These are phyloP conservation scores for Penicillium sp. DNA, from an alignment of 2,329 filamentous ascomycete genomes.

Conservation along the genomic window DNA sequence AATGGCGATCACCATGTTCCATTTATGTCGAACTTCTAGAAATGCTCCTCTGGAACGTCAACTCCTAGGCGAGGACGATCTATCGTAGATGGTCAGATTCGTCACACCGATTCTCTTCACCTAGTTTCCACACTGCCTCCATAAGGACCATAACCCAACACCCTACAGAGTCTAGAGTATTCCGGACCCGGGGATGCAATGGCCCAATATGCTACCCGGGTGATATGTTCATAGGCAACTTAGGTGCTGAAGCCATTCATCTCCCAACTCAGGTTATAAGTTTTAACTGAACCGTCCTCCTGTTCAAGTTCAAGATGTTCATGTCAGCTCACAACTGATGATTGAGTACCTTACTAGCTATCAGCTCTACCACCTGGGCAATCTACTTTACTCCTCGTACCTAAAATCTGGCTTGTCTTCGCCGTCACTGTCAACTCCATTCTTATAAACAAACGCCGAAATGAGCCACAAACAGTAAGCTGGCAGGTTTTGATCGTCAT, in stretches of 20 bases:
- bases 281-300: not conserved
- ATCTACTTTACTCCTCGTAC: not conserved
- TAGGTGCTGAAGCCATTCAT: not conserved
- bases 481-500: not conserved
- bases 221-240: not conserved
- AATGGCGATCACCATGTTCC: not conserved
- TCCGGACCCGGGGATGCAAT: not conserved
- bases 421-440: not conserved
- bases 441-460: not conserved
- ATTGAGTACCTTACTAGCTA: not conserved
- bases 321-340: not conserved
- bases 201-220: not conserved
- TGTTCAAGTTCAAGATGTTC: not conserved
- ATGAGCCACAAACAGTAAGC: slow-evolving; percentile 3
- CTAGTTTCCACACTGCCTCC: not conserved
- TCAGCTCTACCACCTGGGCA: not conserved
- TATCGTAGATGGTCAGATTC: not conserved
- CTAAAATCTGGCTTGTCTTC: not conserved
- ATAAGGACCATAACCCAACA: not conserved
- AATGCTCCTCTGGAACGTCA: not conserved
- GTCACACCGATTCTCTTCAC: not conserved
- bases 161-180: too few relatives aligned
- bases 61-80: too few relatives aligned
- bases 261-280: not conserved
- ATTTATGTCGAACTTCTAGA: too few relatives aligned